Percentiles rank a stretch among this genome's conserved stretches.
phyloP scores from a whole-genome alignment of 148 eudicot genomes.

The Dysphania ambrosioides region DNA sequence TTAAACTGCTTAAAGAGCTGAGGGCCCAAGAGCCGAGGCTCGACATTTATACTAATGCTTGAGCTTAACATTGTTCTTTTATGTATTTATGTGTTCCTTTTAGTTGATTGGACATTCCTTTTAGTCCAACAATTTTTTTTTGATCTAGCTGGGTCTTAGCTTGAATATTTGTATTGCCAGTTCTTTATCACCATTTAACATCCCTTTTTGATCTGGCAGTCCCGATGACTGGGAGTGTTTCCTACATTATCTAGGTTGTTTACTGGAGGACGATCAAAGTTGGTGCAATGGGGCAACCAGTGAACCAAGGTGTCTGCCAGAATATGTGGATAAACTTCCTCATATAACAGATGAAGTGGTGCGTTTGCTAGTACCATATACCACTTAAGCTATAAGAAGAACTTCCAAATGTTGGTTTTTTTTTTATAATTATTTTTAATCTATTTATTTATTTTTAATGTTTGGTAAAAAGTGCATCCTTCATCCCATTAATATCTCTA shows the following conservation, averaged over 20 bases:
- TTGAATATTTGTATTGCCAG: not conserved
- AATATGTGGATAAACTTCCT: conserved; percentile 41
- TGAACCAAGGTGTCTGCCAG: conserved; percentile 40
- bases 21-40: not conserved
- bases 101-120: not conserved
- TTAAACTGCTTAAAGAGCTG: not conserved
- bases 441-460: no score
- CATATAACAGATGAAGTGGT: conserved; percentile 67
- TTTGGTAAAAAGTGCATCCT: not conserved
- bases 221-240: conserved; percentile 97
- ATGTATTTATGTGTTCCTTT: conserved; percentile 6
- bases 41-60: not conserved
- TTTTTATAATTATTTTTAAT: no score
- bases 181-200: not conserved
- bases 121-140: not conserved
- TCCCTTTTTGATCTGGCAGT: conserved; percentile 47
- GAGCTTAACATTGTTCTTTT: not conserved
- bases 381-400: not conserved
- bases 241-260: conserved; percentile 76
- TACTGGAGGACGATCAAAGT: conserved; percentile 67
- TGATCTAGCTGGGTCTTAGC: not conserved
- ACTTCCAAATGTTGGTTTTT: not conserved
- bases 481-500: not conserved
- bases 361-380: conserved; percentile 11
- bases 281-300: conserved; percentile 41